Base-by-base conservation (phyloP, 2,329 filamentous ascomycete genomes). In the Colletotrichum truncatum region DNA sequence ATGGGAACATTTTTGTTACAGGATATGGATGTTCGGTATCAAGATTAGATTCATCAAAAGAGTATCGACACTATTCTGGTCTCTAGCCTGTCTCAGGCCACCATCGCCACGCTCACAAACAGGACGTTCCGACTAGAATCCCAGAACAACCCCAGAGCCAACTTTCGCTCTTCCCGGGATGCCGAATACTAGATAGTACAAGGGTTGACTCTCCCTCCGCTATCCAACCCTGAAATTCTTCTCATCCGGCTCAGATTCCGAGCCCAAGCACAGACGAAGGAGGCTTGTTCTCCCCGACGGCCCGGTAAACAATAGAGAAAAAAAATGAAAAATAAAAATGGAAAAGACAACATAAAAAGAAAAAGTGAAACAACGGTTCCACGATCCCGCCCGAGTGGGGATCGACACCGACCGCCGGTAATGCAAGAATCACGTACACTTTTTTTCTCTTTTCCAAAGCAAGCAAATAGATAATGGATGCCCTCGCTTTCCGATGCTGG, bases 401-500 rank as follows among this genome's bases (percentile, higher is more conserved):
- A 18, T 16, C 16, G 32, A 21, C 14, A 14, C 26, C 11, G 25
- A 14, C 26, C 9, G 32, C 12, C 59, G 25, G 48, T 30, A 8
- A 64, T 54, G 56, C 48, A 61, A 54, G 28, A 53, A 16, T 12
- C 41, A n/a, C 28, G 2, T 32, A 34, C 36, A 34, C 56, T 45
- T 41, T 49, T 41, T 64, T 34, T 41, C 56, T 62, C 18, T 16
- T 64, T 64, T 61, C 48, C 62, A 61, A 64, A 26, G n/a, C 52
- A 30, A 25, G 26, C 12, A 32, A 39, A 11, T 18, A 43, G 34
- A 55, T n/a, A n/a, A 16, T 23, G 39, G 26, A 65, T 65, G 49
- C 36, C 49, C 62, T 65, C 62, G 57, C 62, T 62, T 54, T 39
- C 49, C 43, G 38, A 65, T 65, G 62, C 57, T 54, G 18, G 55